Base-by-base conservation (phyloP, 139 green algal genomes). In the Coelastrella sp. region DNA sequence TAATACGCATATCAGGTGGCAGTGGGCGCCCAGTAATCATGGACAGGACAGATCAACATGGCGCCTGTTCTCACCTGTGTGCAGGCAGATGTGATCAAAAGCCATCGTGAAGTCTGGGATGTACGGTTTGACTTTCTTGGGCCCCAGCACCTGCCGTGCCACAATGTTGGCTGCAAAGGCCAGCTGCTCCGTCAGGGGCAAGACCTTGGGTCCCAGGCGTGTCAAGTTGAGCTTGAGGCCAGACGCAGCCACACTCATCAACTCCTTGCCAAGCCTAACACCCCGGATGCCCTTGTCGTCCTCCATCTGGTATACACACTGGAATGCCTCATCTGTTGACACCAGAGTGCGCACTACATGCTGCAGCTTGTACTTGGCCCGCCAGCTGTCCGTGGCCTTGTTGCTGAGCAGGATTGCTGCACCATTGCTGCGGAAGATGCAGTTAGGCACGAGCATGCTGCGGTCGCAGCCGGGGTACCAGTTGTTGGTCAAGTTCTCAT, bases 361-460 rank as follows among this genome's bases (percentile, higher is more conserved):
- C 71, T 92, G 22, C 57, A 96, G 92, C 89, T 92, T 47, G 71
- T 96, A 96, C 93, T 96, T 96, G 58, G 94, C 85, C 6, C 77
- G 47, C 88, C 94, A 95, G 19, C 90, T 84, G 80, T 99, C 96
- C 5, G 87, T 89, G 56, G 92, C 80, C 32, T 93, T 93, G 94
- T 99, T 99, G 83, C 96, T 98, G n/a, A 99, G 96, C 73, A 99
- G 84, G 80, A 99, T 95, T 32, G 98, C 98, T 4, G 96, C 96
- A 23, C 96, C 97, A 4, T 98, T 98, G 71, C 99, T 92, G 66
- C 98, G 96, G 96, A 99, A 99, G 54, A 99, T 95, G 94, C 95
- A 98, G 94, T 99, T 99, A 90, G 98, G 97, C 86, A 99, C 97
- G 61, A 99, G 94, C 97, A 99, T 99, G 90, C 96, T 97, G 68